These are phyloP conservation scores for Mycosphaerelloides madeirae DNA, from an alignment of 2,329 filamentous ascomycete species.

Conservation along the genomic window DNA sequence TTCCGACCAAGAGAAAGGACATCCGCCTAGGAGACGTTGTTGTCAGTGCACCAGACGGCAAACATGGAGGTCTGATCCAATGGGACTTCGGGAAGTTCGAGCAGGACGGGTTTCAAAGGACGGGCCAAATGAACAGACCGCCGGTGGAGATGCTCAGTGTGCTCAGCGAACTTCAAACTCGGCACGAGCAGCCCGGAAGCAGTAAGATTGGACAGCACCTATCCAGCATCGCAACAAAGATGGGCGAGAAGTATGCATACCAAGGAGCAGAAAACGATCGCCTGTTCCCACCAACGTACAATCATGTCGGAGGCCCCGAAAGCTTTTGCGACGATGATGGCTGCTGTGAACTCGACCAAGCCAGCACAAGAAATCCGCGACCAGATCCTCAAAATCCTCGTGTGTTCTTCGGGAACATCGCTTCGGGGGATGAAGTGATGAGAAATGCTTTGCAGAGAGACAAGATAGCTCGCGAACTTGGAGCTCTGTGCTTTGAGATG, in stretches of 20 bases:
- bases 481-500: conserved; percentile 25
- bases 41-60: background rate
- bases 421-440: conserved; percentile 22
- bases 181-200: conserved; percentile 3
- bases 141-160: conserved; percentile 2
- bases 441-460: conserved; percentile 7
- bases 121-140: conserved; percentile 3
- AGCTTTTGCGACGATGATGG: background rate
- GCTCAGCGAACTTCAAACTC: background rate
- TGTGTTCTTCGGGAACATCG: conserved; percentile 25
- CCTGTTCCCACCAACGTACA: conserved; percentile 3
- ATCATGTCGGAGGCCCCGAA: background rate
- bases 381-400: background rate
- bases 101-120: conserved; percentile 1
- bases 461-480: conserved; percentile 2
- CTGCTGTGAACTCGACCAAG: background rate
- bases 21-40: conserved; percentile 18
- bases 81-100: conserved; percentile 21
- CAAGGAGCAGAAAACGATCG: conserved; percentile 2
- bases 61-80: background rate
- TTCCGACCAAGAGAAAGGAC: conserved; percentile 12
- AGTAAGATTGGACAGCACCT: conserved; percentile 3
- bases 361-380: background rate
- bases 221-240: background rate
- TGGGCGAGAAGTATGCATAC: background rate